A percentile compares a stretch with the other conserved stretches of the same genome.
phyloP scores from a whole-genome alignment of 2,329 filamentous ascomycete genomes.

The Cladophialophora psammophila region DNA sequence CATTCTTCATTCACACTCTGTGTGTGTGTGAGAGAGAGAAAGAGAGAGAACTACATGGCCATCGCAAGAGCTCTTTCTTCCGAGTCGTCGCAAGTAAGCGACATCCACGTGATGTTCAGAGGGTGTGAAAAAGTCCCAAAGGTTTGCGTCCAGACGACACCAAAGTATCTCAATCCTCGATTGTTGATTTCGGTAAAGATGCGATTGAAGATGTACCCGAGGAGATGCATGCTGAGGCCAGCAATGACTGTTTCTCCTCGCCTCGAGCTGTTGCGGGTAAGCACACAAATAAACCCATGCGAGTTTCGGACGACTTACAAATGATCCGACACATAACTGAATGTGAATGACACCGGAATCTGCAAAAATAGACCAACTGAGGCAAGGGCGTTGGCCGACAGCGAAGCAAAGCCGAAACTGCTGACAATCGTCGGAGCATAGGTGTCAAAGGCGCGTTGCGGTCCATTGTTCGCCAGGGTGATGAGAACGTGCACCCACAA shows the following conservation, averaged over 20 bases:
- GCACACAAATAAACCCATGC: background rate
- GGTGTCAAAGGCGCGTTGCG: constrained; percentile 55
- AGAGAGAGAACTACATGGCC: constrained; percentile 56
- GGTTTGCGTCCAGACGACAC: constrained; percentile 63
- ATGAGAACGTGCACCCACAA: constrained; percentile 62
- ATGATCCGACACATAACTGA: constrained; percentile 62
- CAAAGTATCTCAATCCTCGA: constrained; percentile 59
- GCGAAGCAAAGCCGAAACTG: constrained; percentile 59
- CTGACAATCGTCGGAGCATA: constrained; percentile 64
- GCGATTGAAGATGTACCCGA: constrained; percentile 64
- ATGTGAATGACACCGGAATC: constrained; percentile 60
- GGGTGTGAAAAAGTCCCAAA: constrained; percentile 59
- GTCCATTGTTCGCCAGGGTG: constrained; percentile 58
- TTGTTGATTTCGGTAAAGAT: constrained; percentile 56
- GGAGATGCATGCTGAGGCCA: constrained; percentile 56
- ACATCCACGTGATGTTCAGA: constrained; percentile 68
- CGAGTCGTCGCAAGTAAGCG: constrained; percentile 62
- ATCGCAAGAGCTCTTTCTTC: constrained; percentile 67
- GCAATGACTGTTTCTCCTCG: constrained; percentile 62
- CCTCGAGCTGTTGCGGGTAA: constrained; percentile 43
- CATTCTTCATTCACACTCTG: constrained; percentile 8
- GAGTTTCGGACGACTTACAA: constrained; percentile 50
- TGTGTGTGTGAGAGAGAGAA: too few relatives aligned
- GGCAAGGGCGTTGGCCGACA: constrained; percentile 62
- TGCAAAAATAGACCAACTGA: constrained; percentile 63